Evolutionary conservation across 352 stramenopile species (phyloP).

Genomic region (Thalassiosira delicatula): DNA sequence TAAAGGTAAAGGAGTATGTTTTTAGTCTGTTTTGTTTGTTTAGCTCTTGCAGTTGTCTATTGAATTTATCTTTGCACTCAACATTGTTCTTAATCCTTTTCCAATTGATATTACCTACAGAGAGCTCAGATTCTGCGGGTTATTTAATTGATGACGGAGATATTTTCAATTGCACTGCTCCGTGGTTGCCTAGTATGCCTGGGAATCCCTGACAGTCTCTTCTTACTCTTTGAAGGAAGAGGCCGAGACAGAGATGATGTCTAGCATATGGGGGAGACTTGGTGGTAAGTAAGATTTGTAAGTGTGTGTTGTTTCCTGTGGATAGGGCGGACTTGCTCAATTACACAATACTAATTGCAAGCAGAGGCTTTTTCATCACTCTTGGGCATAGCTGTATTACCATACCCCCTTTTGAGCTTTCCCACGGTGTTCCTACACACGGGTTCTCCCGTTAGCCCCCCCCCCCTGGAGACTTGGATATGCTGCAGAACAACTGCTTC

Average conservation of each 20-base stretch:
- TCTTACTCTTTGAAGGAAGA: background rate
- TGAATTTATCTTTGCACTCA: background rate
- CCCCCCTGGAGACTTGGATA: no score
- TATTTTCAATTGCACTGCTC: background rate
- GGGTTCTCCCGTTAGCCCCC: no score
- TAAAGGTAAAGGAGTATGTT: background rate
- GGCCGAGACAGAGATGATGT: background rate
- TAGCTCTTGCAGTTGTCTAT: background rate
- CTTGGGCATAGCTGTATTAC: no score
- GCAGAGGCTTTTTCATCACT: no score
- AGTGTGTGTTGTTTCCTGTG: no score
- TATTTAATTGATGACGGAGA: background rate
- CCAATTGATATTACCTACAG: background rate
- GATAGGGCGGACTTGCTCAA: no score
- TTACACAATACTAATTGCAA: no score
- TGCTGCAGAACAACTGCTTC: no score
- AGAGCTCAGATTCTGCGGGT: background rate
- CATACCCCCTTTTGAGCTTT: no score
- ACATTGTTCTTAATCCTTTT: background rate
- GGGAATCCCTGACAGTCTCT: background rate
- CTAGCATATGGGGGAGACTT: background rate
- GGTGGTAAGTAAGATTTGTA: background rate
- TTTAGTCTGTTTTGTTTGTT: background rate
- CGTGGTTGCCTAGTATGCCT: background rate
- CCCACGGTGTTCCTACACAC: no score